Evolutionary conservation across 805 yeast species (phyloP).

Genomic region (Candida corydali): DNA sequence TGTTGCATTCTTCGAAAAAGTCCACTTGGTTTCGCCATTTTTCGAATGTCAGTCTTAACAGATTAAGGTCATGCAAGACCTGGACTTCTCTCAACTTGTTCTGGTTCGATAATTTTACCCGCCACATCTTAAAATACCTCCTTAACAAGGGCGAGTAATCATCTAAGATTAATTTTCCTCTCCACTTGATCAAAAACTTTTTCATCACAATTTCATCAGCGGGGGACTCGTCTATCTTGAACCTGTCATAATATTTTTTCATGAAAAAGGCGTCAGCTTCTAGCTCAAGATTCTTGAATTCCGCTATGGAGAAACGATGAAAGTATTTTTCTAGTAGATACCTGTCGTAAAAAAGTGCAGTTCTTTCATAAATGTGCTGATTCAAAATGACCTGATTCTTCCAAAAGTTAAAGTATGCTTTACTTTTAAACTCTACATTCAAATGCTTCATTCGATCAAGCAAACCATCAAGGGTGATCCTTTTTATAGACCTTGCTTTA

Average conservation of each 20-base stretch:
- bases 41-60: constrained; percentile 12
- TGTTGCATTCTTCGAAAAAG: constrained; percentile 2
- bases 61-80: constrained; percentile 13
- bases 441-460: constrained; percentile 9
- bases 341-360: background rate
- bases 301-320: too few relatives aligned
- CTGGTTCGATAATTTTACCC: constrained; percentile 1
- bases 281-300: background rate
- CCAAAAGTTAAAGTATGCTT: constrained; percentile 1
- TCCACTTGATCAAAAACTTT: constrained; percentile 1
- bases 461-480: constrained; percentile 18
- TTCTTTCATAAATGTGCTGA: background rate
- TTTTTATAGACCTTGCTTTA: constrained; percentile 3
- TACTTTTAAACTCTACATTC: background rate
- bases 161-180: background rate
- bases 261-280: background rate
- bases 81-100: constrained; percentile 10
- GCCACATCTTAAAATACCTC: constrained; percentile 9
- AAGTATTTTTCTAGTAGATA: background rate
- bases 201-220: background rate
- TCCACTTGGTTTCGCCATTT: constrained; percentile 12
- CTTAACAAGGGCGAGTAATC: background rate
- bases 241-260: background rate
- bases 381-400: background rate
- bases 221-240: background rate